phyloP scores from a whole-genome alignment of 805 yeast species.

The Yamadazyma scolyti region DNA sequence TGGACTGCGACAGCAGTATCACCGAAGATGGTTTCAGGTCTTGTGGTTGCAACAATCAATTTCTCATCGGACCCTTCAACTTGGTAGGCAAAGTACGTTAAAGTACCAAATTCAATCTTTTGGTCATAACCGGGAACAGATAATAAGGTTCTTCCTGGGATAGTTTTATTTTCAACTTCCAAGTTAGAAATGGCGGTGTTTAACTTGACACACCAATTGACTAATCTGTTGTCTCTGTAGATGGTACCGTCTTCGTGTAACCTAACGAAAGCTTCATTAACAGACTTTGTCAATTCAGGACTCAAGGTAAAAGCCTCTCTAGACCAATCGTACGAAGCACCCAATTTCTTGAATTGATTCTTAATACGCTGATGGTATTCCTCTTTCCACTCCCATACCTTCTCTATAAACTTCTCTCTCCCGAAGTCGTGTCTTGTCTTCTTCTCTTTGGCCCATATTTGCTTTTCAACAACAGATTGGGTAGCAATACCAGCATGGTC shows the following conservation, averaged over 20 bases:
- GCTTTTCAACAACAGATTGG: constrained; percentile 96
- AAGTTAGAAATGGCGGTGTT: constrained; percentile 94
- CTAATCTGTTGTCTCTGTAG: constrained; percentile 88
- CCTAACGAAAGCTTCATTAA: constrained; percentile 84
- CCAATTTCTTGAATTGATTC: constrained; percentile 77
- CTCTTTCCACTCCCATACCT: constrained; percentile 99
- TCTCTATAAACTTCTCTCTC: constrained; percentile 81
- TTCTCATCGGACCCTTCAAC: constrained; percentile 84
- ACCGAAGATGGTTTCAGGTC: constrained; percentile 98
- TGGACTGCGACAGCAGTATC: constrained; percentile 98
- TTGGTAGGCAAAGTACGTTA: constrained; percentile 92
- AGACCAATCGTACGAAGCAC: constrained; percentile 96
- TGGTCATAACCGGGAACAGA: constrained; percentile 88
- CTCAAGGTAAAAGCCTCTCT: constrained; percentile 92
- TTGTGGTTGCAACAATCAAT: constrained; percentile 91
- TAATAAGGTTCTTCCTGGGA: constrained; percentile 75
- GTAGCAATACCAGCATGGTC: constrained; percentile 99
- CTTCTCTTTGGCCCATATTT: constrained; percentile 81
- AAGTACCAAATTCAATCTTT: constrained; percentile 91
- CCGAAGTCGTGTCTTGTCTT: constrained; percentile 94
- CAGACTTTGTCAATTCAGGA: constrained; percentile 74
- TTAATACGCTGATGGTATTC: constrained; percentile 85
- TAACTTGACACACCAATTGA: constrained; percentile 94
- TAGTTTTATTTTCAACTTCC: constrained; percentile 91
- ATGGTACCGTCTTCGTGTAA: constrained; percentile 93